Evolutionary conservation across 148 eudicot species (phyloP), one percentile per base, ranked within the genome.

Genomic region (Cornus florida): DNA sequence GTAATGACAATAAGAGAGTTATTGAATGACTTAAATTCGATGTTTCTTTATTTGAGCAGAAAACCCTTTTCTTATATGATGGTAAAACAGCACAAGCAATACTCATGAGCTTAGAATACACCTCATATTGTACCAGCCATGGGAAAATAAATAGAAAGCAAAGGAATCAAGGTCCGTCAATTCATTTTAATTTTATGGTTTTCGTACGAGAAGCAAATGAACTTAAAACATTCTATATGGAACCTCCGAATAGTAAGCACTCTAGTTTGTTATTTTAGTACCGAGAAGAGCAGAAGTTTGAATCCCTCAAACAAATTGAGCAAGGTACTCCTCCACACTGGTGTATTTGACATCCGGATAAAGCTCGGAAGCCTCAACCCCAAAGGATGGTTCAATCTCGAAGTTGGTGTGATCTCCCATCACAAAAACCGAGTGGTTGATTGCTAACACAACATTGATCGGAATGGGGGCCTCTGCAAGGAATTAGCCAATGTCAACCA

Each of bases 261-360:
- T 20, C 16, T 8, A 8, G 8, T 7, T 31, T 31, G 2, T 56
- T 70, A 53, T 56, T 56, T 14, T 20, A 53, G 73, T 33, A 68
- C 60, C 43, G 33, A 77, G 7, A 77, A 77, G 57, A 70, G 2
- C 39, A 22, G 23, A 39, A 17, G 67, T 10, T 35, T 4, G 23
- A 43, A 10, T 32, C 50, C 69, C 79, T 88, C 69, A 89, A 59
- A 80, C 85, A 77, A 87, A 86, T 46, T 56, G 85, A 65, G 81
- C 66, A 59, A 93, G 90, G 82, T 85, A 87, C 60, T 90, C 90
- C 17, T 91, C 92, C 16, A 89, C 86, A 2, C 90, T 87, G 28
- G 88, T 86, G 86, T 91, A 94, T 71, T 88, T 85, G n/a, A 94
- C 91, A 78, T 92, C 97, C 0, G 97, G 93, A 80, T 92, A 94